These are phyloP conservation scores for Eimeria praecox DNA, from an alignment of 169 alveolate species.

Conservation along the genomic window DNA sequence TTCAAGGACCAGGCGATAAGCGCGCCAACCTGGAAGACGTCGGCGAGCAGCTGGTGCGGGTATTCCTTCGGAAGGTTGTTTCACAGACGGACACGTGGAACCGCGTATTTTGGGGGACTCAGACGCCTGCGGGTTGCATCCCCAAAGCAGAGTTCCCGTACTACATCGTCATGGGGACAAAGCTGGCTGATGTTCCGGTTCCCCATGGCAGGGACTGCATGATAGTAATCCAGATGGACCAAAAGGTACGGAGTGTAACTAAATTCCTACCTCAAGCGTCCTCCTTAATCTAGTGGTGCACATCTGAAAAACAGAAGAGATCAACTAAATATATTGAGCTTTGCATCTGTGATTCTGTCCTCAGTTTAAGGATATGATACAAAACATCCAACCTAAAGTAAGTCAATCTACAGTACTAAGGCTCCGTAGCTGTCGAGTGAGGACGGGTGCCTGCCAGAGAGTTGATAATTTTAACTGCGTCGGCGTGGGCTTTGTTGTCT, in stretches of 20 bases:
- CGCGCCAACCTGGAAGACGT: not conserved
- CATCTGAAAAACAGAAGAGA: not conserved
- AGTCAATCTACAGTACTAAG: not conserved
- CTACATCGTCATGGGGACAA: conserved; percentile 50
- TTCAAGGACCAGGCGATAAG: conserved; percentile 4
- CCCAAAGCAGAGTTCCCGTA: conserved; percentile 51
- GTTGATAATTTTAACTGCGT: not conserved
- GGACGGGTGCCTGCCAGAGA: not conserved
- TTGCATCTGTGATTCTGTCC: not conserved
- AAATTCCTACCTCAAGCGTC: not conserved
- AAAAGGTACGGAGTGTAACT: not conserved
- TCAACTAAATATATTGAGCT: not conserved
- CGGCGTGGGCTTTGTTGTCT: not conserved
- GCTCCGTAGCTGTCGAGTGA: not conserved
- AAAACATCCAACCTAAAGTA: not conserved
- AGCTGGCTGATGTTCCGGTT: conserved; percentile 30
- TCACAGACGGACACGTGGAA: not conserved
- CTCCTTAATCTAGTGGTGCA: not conserved
- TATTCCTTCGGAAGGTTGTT: conserved; percentile 16
- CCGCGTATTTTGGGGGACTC: conserved; percentile 61
- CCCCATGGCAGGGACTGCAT: conserved; percentile 50
- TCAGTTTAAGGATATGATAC: not conserved
- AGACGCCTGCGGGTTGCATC: conserved; percentile 19
- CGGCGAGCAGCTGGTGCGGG: conserved; percentile 14
- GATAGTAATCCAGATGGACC: not conserved